Percentiles rank a stretch among this genome's conserved stretches.
Evolutionary conservation across 495 filamentous ascomycete genomes (phyloP).

Genomic region (Oidiodendron maius): DNA sequence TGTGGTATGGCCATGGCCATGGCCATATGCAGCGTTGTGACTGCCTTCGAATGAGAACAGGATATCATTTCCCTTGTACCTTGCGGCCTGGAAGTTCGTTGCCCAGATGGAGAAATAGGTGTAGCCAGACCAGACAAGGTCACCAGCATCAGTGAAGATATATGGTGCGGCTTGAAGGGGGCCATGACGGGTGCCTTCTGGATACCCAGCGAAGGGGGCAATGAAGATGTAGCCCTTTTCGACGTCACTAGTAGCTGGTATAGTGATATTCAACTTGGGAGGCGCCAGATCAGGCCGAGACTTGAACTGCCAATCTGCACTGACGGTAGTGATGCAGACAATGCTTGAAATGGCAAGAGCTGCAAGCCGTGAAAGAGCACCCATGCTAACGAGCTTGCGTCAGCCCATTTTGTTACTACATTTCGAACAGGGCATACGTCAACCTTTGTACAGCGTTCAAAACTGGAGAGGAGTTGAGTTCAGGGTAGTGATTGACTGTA

Average conservation of each 20-base stretch:
- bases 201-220: conserved; percentile 45
- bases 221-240: conserved; percentile 49
- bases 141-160: conserved; percentile 48
- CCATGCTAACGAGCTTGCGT: no score
- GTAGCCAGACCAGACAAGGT: conserved; percentile 51
- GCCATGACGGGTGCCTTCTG: conserved; percentile 40
- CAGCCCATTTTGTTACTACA: no score
- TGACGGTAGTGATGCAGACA: no score
- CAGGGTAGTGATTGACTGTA: no score
- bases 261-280: conserved; percentile 50
- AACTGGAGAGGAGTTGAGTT: no score
- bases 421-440: no score
- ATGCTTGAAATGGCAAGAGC: no score
- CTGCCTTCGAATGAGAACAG: conserved; percentile 40
- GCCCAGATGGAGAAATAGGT: conserved; percentile 48
- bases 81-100: conserved; percentile 28
- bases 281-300: conserved; percentile 51
- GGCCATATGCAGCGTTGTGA: conserved; percentile 47
- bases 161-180: conserved; percentile 50
- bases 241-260: conserved; percentile 39
- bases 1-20: conserved; percentile 19
- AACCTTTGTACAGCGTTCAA: no score
- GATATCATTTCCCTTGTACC: conserved; percentile 23
- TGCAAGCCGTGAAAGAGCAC: no score
- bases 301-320: conserved; percentile 50